Conservation (phyloP, 2,329 filamentous ascomycete species). For the Nannizzia gypsea region DNA sequence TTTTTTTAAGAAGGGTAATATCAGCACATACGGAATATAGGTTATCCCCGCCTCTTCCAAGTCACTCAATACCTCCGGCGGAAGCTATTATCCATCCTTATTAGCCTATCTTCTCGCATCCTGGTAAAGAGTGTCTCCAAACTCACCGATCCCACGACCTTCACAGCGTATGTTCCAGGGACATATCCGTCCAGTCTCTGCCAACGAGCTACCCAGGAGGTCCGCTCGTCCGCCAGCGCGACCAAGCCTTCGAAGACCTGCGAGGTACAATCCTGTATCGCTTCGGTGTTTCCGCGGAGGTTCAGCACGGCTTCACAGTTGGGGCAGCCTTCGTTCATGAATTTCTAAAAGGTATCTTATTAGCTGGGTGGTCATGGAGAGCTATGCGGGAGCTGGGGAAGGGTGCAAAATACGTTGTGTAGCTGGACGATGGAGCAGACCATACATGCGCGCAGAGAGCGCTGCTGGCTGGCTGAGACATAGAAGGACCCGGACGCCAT, state of each 20-base stretch:
- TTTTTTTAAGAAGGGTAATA: background rate
- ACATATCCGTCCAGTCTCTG: conserved; percentile 84
- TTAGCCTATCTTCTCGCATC: background rate
- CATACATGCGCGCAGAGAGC: conserved; percentile 92
- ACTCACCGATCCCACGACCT: conserved; percentile 69
- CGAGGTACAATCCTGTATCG: conserved; percentile 84
- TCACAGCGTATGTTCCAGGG: conserved; percentile 81
- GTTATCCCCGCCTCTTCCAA: conserved; percentile 49
- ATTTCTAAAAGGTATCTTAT: conserved; percentile 47
- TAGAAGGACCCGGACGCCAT: conserved; percentile 38
- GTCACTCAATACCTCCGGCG: conserved; percentile 45
- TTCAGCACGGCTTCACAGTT: conserved; percentile 93
- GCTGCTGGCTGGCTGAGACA: conserved; percentile 62
- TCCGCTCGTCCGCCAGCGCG: conserved; percentile 65
- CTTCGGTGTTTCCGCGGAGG: conserved; percentile 64
- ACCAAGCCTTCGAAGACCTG: conserved; percentile 93
- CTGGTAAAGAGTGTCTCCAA: background rate
- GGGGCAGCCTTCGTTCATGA: conserved; percentile 77
- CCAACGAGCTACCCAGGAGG: conserved; percentile 94
- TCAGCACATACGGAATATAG: conserved; percentile 44
- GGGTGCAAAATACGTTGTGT: conserved; percentile 44
- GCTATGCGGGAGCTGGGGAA: conserved; percentile 2
- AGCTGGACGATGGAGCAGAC: conserved; percentile 92
- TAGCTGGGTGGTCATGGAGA: conserved; percentile 14
- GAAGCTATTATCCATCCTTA: conserved; percentile 40